Percentiles rank a stretch among this genome's conserved stretches.
Evolutionary conservation across 1,139 yeast genomes (phyloP).

Genomic region (Magnusiomyces tetraspermus): DNA sequence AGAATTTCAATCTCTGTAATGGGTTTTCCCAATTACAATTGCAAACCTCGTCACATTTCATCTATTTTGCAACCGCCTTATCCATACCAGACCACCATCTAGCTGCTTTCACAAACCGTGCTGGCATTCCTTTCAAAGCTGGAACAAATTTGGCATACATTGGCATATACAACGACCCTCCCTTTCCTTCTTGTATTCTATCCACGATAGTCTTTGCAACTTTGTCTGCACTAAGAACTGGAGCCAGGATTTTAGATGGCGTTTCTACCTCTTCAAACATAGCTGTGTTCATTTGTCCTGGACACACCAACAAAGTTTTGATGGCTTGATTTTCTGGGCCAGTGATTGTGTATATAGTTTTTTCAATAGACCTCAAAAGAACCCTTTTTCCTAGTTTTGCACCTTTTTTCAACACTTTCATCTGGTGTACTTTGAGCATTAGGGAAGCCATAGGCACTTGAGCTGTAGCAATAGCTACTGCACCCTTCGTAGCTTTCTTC

Average conservation of each 20-base stretch:
- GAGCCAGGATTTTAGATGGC: conserved; percentile 69
- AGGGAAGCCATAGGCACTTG: neutral
- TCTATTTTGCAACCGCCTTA: conserved; percentile 14
- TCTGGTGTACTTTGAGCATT: neutral
- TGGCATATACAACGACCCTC: conserved; percentile 67
- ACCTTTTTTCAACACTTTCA: neutral
- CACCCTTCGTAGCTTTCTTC: neutral
- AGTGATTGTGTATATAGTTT: neutral
- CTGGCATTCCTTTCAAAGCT: conserved; percentile 57
- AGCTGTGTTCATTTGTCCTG: conserved; percentile 71
- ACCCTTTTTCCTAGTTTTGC: neutral
- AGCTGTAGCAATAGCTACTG: neutral
- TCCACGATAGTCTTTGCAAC: conserved; percentile 54
- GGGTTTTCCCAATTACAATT: too few relatives aligned
- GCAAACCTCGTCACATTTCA: neutral
- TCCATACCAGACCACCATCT: conserved; percentile 58
- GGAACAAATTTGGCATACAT: conserved; percentile 69
- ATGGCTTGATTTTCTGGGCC: conserved; percentile 27
- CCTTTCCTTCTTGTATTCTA: conserved; percentile 49
- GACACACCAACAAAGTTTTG: conserved; percentile 67
- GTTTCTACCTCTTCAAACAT: conserved; percentile 66
- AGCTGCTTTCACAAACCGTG: conserved; percentile 53
- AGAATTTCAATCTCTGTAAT: too few relatives aligned
- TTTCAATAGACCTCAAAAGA: neutral
- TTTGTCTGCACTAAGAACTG: conserved; percentile 57